These are phyloP conservation scores for Phytophthora palmivora DNA, from an alignment of 352 stramenopile genomes.

Conservation along the genomic window DNA sequence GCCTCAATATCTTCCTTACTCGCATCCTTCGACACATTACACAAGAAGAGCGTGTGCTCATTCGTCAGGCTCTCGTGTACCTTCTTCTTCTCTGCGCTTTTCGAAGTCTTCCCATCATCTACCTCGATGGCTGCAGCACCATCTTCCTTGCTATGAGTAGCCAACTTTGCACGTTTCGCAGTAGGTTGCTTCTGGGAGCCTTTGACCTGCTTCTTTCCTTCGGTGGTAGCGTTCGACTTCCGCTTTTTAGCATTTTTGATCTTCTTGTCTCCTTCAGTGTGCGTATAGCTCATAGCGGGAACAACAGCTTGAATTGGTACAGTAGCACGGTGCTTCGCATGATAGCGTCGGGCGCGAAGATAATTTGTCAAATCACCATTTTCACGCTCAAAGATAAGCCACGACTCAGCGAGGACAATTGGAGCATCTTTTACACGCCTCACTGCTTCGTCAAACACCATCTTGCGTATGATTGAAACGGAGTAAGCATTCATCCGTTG, in stretches of 20 bases:
- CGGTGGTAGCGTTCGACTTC: constrained; percentile 11
- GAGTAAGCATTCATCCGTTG: constrained; percentile 32
- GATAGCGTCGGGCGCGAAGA: constrained; percentile 38
- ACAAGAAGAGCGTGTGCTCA: constrained; percentile 74
- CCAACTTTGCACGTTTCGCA: constrained; percentile 39
- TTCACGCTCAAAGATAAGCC: constrained; percentile 63
- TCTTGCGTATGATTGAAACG: constrained; percentile 28
- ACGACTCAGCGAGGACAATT: constrained; percentile 43
- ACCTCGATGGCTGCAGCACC: constrained; percentile 4
- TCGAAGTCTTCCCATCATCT: constrained; percentile 4
- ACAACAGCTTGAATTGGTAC: constrained; percentile 2
- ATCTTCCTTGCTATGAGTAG: background rate
- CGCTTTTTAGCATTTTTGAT: constrained; percentile 28
- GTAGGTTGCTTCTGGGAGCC: constrained; percentile 5
- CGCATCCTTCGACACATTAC: constrained; percentile 68
- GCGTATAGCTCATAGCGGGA: background rate
- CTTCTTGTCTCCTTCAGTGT: constrained; percentile 21
- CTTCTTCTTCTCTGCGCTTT: constrained; percentile 39
- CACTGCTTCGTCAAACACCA: constrained; percentile 52
- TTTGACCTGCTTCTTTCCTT: constrained; percentile 23
- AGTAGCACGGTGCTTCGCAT: constrained; percentile 27
- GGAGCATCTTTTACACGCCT: constrained; percentile 45
- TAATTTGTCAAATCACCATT: constrained; percentile 49
- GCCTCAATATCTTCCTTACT: constrained; percentile 55
- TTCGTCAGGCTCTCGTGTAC: constrained; percentile 53